Evolutionary conservation across 2,329 filamentous ascomycete genomes (phyloP), one percentile per base, ranked within the genome.

Genomic region (Myriosclerotinia duriaeana): DNA sequence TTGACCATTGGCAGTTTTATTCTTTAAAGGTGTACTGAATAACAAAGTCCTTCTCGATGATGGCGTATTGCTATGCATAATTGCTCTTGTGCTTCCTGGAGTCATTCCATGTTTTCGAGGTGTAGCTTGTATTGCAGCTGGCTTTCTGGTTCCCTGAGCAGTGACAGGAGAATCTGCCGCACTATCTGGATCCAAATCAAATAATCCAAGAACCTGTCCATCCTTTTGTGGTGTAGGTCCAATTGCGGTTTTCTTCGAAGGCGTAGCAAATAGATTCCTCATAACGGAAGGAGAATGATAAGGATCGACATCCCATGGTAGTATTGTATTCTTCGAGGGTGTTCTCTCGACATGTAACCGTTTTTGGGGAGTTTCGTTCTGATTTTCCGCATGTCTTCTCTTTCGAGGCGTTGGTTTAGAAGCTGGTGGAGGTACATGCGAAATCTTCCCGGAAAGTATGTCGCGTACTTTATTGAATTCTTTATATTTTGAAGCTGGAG

Each of bases 161-260:
- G 42, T 50, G 5, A 38, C 46, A 4, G 73, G 73, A 17, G 72
- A 70, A 30, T 83, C 83, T 1, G 85, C 83, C 6, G 83, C 83
- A 42, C 66, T 67, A 53, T 80, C 79, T 66, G 84, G 81, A 36
- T 81, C 79, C 9, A 92, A 79, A 74, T 94, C 91, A 75, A 95
- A 95, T 22, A 95, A 79, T 5, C 91, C 90, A 2, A 95, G 81
- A 0, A 93, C 88, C 26, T 86, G 85, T 38, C 91, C 91, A 75
- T 94, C 89, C 69, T 87, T 87, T 74, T 94, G 91, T 3, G 91
- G 91, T 15, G 91, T 95, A 1, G 91, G 91, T 2, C 90, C 90
- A 68, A 95, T 84, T 0, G 83, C 84, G 6, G 85, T 87, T 2
- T 85, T 85, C 14, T 83, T 80, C 0, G 78, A 78, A 1, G 87